Conservation (phyloP, 2,329 filamentous ascomycete species). For the Penicillium aurantiogriseum region DNA sequence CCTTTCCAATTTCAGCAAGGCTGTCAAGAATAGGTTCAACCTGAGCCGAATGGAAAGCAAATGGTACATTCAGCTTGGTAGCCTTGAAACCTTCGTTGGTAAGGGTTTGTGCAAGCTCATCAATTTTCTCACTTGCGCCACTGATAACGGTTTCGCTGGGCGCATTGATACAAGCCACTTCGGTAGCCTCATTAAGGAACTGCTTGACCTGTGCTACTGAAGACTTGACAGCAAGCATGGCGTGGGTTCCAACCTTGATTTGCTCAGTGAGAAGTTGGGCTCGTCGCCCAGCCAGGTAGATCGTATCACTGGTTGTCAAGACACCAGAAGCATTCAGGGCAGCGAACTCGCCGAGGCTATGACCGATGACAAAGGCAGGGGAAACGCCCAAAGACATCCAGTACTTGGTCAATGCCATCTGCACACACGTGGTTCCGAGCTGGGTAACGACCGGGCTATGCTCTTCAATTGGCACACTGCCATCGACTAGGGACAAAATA, state of each 20-base stretch:
- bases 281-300: conserved; percentile 65
- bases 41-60: conserved; percentile 49
- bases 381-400: conserved; percentile 33
- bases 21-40: conserved; percentile 47
- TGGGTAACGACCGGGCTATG: conserved; percentile 34
- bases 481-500: conserved; percentile 29
- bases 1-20: conserved; percentile 39
- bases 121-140: conserved; percentile 38
- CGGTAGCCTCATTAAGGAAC: conserved; percentile 31
- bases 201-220: conserved; percentile 35
- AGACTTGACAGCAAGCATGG: conserved; percentile 47
- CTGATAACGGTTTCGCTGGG: conserved; percentile 47
- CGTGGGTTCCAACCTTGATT: conserved; percentile 43
- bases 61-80: conserved; percentile 45
- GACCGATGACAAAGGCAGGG: conserved; percentile 25
- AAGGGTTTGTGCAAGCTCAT: conserved; percentile 36
- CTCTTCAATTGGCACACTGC: conserved; percentile 20
- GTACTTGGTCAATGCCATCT: conserved; percentile 43
- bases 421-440: conserved; percentile 39
- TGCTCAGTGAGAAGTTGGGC: conserved; percentile 43
- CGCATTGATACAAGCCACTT: conserved; percentile 45
- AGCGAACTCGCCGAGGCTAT: conserved; percentile 43
- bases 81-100: conserved; percentile 39
- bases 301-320: conserved; percentile 35
- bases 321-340: conserved; percentile 39